Conservation (phyloP, 352 stramenopile genomes). For the Phytophthora parvispora region DNA sequence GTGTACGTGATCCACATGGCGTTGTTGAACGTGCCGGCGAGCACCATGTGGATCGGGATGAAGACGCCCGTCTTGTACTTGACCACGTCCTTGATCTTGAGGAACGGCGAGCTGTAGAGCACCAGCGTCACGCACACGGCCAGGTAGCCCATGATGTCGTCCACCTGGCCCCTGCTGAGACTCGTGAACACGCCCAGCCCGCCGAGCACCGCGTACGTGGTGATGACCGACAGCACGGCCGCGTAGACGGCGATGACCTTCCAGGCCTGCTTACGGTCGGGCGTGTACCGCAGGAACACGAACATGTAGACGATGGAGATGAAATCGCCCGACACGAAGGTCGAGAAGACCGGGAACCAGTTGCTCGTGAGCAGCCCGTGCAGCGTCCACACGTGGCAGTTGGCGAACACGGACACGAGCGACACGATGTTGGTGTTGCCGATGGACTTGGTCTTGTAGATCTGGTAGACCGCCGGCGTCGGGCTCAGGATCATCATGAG, state of each 20-base stretch:
- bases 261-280: conserved; percentile 23
- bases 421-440: conserved; percentile 54
- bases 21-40: conserved; percentile 65
- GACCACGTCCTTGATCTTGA: conserved; percentile 58
- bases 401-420: conserved; percentile 53
- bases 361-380: conserved; percentile 53
- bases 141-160: conserved; percentile 46
- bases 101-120: conserved; percentile 71
- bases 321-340: conserved; percentile 39
- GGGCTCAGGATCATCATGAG: conserved; percentile 57
- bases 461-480: conserved; percentile 45
- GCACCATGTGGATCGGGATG: conserved; percentile 67
- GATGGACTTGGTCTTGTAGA: conserved; percentile 52
- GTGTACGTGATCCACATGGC: conserved; percentile 64
- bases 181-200: conserved; percentile 31
- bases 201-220: conserved; percentile 48
- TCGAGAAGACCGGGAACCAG: conserved; percentile 49
- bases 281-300: conserved; percentile 37
- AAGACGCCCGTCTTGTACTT: conserved; percentile 57
- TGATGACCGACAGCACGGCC: conserved; percentile 38
- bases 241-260: conserved; percentile 34
- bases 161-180: conserved; percentile 35
- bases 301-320: conserved; percentile 41
- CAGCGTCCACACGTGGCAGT: conserved; percentile 56
- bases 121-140: conserved; percentile 52